Evolutionary conservation across 257 asterid genomes (phyloP).

Genomic region (Rauvolfia tetraphylla): DNA sequence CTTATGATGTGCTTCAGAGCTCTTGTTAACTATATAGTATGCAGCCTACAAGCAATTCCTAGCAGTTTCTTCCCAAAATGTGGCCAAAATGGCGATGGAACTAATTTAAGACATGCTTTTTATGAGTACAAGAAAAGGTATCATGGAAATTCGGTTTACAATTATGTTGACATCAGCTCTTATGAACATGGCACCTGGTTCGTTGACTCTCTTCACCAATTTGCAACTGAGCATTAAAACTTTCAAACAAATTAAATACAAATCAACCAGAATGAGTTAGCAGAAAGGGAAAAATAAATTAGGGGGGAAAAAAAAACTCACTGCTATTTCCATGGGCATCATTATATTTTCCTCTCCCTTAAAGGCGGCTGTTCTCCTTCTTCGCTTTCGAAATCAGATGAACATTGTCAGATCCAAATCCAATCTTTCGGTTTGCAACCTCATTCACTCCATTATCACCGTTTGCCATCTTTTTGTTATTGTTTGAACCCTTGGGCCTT

Average conservation of each 20-base stretch:
- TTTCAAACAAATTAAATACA: slow-evolving; percentile 3
- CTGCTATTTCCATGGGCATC: not conserved
- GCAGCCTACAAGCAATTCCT: not conserved
- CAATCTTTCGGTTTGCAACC: not conserved
- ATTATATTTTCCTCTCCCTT: slow-evolving; percentile 18
- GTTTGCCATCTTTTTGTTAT: slow-evolving; percentile 9
- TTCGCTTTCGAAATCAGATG: not conserved
- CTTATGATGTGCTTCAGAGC: not conserved
- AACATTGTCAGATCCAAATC: not conserved
- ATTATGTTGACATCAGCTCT: not conserved
- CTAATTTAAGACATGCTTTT: not conserved
- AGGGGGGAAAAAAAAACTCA: slow-evolving; percentile 33
- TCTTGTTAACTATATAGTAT: not conserved
- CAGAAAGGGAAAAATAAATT: no score
- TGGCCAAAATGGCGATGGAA: not conserved
- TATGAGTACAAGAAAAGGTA: not conserved
- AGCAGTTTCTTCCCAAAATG: not conserved
- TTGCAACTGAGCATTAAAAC: not conserved
- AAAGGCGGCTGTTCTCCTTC: slow-evolving; percentile 16
- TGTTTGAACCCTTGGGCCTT: slow-evolving; percentile 19
- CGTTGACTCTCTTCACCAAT: not conserved
- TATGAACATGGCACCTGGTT: not conserved
- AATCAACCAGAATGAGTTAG: not conserved
- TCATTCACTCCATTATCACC: not conserved
- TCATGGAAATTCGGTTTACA: no score